These are phyloP conservation scores for Chytriomyces sp. DNA, from an alignment of 192 early-diverging fungal species.

Conservation along the genomic window DNA sequence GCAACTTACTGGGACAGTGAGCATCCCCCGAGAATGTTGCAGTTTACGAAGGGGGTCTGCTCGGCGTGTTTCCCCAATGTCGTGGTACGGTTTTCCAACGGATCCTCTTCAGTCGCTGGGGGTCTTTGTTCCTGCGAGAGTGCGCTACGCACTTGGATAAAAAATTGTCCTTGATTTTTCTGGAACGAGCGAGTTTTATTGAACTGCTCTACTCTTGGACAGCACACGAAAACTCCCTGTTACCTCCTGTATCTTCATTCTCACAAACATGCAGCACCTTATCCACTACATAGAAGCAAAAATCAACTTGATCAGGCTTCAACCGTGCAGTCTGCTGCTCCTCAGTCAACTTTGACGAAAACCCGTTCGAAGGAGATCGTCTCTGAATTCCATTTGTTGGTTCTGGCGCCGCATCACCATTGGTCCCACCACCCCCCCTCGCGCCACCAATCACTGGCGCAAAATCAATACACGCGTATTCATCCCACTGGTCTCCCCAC, in stretches of 20 bases:
- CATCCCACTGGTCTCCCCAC: conserved; percentile 57
- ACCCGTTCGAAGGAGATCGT: neutral
- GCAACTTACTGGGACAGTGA: too few relatives aligned
- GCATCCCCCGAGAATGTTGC: too few relatives aligned
- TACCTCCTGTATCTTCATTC: conserved; percentile 11
- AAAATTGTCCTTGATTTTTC: too few relatives aligned
- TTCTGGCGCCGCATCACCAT: neutral
- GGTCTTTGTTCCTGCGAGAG: too few relatives aligned
- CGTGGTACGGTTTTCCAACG: too few relatives aligned
- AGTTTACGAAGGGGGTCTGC: too few relatives aligned
- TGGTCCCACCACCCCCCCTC: neutral
- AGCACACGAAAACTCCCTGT: neutral
- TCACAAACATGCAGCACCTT: conserved; percentile 48
- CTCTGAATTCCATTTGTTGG: neutral
- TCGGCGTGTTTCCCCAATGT: too few relatives aligned
- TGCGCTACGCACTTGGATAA: too few relatives aligned
- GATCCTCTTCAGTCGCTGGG: too few relatives aligned
- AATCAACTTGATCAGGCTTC: conserved; percentile 41
- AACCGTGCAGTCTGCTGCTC: conserved; percentile 26
- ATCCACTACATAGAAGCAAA: conserved; percentile 50
- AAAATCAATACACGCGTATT: conserved; percentile 50
- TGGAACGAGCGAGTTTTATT: too few relatives aligned
- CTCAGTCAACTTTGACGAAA: neutral
- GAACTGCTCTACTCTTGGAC: neutral
- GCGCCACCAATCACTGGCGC: conserved; percentile 49